Evolutionary conservation across 1,284 basidiomycete species (phyloP), one percentile per base, ranked within the genome.

Genomic region (Fomitopsis palustris): DNA sequence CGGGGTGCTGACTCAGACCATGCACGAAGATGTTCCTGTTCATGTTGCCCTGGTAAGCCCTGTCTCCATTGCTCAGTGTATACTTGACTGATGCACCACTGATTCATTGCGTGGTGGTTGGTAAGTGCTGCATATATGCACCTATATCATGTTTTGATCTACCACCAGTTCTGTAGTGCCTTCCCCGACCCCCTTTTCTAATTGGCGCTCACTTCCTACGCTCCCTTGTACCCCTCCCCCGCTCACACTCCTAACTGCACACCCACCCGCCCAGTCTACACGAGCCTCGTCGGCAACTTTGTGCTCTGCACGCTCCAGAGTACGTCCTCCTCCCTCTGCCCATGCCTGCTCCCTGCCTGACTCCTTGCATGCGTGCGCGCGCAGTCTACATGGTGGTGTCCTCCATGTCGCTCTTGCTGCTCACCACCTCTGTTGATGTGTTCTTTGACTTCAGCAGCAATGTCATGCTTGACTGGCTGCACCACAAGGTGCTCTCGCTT

Each of bases 371-470:
- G n/a, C n/a, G n/a, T n/a, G n/a, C n/a, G n/a, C n/a, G n/a, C n/a
- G n/a, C 68, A 92, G 90, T 92, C 70, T 92, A 91, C 70, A 96
- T 93, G 14, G 96, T 96, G 16, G 81, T 95, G 62, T 91, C 91
- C 2, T 91, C 93, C 3, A 69, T 85, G 16, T 96, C 94, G 1
- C 78, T 98, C 14, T 94, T 95, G 10, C 81, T 98, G 54, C 85
- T 98, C 60, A 94, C 95, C 23, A 96, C 93, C 2, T 90, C 85
- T 23, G 89, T 96, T 65, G 95, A 97, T 72, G 88, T 93, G 14
- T 84, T 93, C 21, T 96, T 97, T 70, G 96, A 98, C 70, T 85
- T 95, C 51, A 88, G 92, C 55, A 95, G 94, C 63, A 98, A 97
- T 68, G 72, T 96, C 39, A 78, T 97, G 14, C 81, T 98, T 2